phyloP scores from a whole-genome alignment of 2,329 filamentous ascomycete species.

The Mycosphaerella sp. region DNA sequence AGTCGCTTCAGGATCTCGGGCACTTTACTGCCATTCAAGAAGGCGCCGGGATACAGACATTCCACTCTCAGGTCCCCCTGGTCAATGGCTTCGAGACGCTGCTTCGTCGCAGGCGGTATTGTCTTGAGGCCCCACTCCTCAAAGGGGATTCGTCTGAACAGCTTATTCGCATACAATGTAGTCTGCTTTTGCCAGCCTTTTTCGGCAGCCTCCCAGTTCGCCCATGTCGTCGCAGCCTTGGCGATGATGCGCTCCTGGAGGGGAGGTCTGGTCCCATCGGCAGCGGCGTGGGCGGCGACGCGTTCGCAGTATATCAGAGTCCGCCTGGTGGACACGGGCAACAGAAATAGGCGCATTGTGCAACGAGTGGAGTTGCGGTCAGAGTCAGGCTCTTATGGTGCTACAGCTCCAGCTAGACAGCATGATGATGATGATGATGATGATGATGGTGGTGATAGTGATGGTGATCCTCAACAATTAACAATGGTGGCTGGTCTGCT shows the following conservation, averaged over 20 bases:
- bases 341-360: constrained; percentile 82
- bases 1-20: constrained; percentile 60
- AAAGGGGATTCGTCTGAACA: constrained; percentile 81
- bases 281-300: constrained; percentile 35
- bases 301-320: constrained; percentile 90
- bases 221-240: constrained; percentile 73
- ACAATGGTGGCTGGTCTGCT: neutral
- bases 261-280: constrained; percentile 48
- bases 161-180: constrained; percentile 77
- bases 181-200: constrained; percentile 76
- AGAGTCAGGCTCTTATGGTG: constrained; percentile 4
- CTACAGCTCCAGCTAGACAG: neutral
- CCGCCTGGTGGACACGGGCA: constrained; percentile 85
- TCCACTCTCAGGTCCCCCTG: constrained; percentile 51
- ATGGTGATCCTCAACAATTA: no score
- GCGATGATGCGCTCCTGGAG: constrained; percentile 62
- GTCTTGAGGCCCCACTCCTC: constrained; percentile 98
- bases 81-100: constrained; percentile 58
- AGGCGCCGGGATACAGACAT: constrained; percentile 61
- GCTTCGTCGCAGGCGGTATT: constrained; percentile 71
- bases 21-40: constrained; percentile 59
- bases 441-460: no score
- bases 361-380: constrained; percentile 4
- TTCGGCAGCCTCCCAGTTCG: constrained; percentile 72
- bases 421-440: neutral